These are phyloP conservation scores for Citrus inodora DNA, from an alignment of 345 rosid species.

Conservation along the genomic window DNA sequence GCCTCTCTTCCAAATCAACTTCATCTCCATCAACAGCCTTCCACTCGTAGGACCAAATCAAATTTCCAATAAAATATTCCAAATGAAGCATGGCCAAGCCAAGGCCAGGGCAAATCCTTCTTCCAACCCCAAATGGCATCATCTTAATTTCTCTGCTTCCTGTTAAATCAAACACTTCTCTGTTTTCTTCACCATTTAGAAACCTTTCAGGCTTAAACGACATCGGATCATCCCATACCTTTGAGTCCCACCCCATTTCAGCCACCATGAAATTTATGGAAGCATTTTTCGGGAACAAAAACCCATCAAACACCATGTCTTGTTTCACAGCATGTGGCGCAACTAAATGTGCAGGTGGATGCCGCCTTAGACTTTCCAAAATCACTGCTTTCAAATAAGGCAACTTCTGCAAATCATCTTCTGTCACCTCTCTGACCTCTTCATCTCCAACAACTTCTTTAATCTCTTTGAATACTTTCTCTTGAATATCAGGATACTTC, in stretches of 20 bases:
- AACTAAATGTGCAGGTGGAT: conserved; percentile 1
- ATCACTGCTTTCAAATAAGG: conserved; percentile 4
- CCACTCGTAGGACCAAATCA: conserved; percentile 5
- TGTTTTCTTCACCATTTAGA: not conserved
- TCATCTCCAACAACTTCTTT: not conserved
- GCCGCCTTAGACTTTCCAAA: conserved; percentile 9
- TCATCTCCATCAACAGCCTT: conserved; percentile 7
- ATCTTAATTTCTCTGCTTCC: conserved; percentile 12
- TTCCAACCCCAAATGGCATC: conserved; percentile 18
- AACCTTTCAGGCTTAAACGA: conserved; percentile 6
- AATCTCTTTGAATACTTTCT: not conserved
- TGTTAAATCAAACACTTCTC: not conserved
- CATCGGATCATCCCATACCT: conserved; percentile 10
- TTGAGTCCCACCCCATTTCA: not conserved
- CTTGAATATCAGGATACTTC: not conserved
- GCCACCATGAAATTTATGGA: conserved; percentile 2
- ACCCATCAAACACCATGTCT: not conserved
- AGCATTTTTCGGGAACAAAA: not conserved
- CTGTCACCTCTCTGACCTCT: not conserved
- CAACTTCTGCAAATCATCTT: conserved; percentile 8
- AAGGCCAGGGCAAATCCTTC: conserved; percentile 18
- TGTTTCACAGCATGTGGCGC: conserved; percentile 1
- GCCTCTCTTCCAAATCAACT: not conserved
- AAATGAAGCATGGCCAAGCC: conserved; percentile 9
- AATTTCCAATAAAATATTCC: conserved; percentile 9